Conservation (phyloP, 2,329 filamentous ascomycete species). For the Teratosphaeria viscida region DNA sequence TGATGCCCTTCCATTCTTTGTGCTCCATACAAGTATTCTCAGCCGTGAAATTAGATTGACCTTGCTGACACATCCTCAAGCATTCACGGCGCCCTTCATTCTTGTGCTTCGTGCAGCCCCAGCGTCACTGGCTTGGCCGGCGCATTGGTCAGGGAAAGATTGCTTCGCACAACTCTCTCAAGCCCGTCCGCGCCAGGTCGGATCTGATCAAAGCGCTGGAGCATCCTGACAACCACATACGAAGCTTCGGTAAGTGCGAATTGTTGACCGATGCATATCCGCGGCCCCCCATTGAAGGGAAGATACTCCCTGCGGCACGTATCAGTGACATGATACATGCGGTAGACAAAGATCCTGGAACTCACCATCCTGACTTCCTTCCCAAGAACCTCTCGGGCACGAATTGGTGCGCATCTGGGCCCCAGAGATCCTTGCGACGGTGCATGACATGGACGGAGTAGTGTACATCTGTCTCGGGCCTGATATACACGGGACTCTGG, state of each 20-base stretch:
- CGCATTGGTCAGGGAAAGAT: conserved; percentile 21
- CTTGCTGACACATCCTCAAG: neutral
- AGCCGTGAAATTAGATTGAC: neutral
- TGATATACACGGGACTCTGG: conserved; percentile 44
- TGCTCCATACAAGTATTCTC: neutral
- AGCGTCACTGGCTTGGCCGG: conserved; percentile 17
- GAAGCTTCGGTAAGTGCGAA: conserved; percentile 51
- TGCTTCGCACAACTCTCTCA: conserved; percentile 11
- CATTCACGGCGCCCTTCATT: neutral
- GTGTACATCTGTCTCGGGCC: conserved; percentile 20
- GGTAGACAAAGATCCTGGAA: neutral
- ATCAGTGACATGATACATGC: too few species aligned
- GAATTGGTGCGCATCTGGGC: conserved; percentile 30
- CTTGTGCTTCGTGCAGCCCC: conserved; percentile 11
- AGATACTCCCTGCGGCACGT: conserved; percentile 22
- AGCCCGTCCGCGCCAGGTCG: conserved; percentile 15
- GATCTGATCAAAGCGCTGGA: conserved; percentile 29
- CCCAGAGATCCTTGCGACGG: conserved; percentile 28
- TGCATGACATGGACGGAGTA: conserved; percentile 28
- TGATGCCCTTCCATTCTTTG: neutral
- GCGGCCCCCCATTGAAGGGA: conserved; percentile 33
- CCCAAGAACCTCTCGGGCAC: conserved; percentile 26
- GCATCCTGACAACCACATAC: conserved; percentile 33
- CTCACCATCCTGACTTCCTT: conserved; percentile 18
- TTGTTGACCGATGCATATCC: conserved; percentile 72